These are phyloP conservation scores for Fusarium coffeatum DNA, from an alignment of 2,329 filamentous ascomycete genomes.

Conservation along the genomic window DNA sequence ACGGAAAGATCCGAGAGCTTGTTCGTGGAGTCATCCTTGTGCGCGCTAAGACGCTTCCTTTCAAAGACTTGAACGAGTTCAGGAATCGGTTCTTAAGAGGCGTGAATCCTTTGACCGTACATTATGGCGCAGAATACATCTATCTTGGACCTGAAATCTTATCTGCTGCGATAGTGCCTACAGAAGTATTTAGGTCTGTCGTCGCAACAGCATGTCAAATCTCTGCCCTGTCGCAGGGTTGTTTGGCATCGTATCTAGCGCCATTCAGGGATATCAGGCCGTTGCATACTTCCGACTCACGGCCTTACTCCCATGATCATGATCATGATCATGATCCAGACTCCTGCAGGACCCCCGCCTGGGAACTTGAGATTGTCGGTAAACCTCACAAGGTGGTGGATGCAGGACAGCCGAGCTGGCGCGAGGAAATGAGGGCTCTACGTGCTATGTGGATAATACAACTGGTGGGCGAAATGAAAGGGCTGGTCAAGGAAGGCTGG, in stretches of 20 bases:
- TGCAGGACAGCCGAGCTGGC: conserved; percentile 29
- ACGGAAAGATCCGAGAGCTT: not conserved
- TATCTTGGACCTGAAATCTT: not conserved
- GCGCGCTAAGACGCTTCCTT: not conserved
- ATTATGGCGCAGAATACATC: too few relatives aligned
- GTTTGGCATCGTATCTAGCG: not conserved
- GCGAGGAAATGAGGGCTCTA: conserved; percentile 40
- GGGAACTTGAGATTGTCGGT: not conserved
- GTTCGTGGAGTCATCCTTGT: not conserved
- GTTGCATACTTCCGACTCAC: not conserved
- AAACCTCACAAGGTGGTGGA: not conserved
- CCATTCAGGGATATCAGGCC: not conserved
- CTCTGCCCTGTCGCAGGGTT: not conserved
- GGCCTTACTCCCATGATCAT: too few relatives aligned
- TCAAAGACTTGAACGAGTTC: not conserved
- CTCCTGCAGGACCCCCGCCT: not conserved
- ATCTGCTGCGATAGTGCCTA: not conserved
- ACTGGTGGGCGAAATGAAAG: conserved; percentile 17
- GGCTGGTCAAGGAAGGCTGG: not conserved
- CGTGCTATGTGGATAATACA: conserved; percentile 41
- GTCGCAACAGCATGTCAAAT: not conserved
- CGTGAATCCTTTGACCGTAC: too few relatives aligned
- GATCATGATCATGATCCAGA: too few relatives aligned
- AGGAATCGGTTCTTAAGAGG: not conserved
- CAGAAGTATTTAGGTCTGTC: not conserved